A percentile compares a stretch with the other conserved stretches of the same genome.
Conservation (phyloP, 1,284 basidiomycete species). For the Ustilago esculenta region DNA sequence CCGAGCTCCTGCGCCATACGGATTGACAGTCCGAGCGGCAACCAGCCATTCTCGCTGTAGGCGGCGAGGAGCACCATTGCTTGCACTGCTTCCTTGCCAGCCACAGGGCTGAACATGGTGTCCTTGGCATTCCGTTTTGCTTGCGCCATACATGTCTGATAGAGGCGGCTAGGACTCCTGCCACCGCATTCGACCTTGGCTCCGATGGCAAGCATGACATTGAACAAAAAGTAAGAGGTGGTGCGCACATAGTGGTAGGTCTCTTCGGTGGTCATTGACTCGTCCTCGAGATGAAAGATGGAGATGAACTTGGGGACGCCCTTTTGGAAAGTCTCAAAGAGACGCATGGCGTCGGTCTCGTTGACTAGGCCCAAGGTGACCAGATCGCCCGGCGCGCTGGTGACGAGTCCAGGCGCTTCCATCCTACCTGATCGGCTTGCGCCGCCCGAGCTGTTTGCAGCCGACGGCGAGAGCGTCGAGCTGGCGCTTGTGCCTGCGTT, state of each 20-base stretch:
- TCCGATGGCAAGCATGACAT: constrained; percentile 87
- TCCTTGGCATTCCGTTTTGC: constrained; percentile 92
- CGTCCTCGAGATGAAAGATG: constrained; percentile 91
- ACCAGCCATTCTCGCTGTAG: constrained; percentile 93
- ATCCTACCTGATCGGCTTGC: constrained; percentile 28
- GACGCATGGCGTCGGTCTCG: constrained; percentile 76
- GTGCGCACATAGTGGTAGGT: constrained; percentile 73
- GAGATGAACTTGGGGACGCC: constrained; percentile 81
- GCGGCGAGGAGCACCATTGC: constrained; percentile 89
- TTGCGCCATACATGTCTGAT: constrained; percentile 89
- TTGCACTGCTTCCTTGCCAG: constrained; percentile 92
- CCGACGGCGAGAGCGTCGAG: constrained; percentile 20
- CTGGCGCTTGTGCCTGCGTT: neutral
- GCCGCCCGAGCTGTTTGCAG: constrained; percentile 1
- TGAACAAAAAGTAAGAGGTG: constrained; percentile 90
- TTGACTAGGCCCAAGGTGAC: constrained; percentile 71
- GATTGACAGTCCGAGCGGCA: constrained; percentile 90
- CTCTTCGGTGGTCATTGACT: constrained; percentile 88
- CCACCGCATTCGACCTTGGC: constrained; percentile 89
- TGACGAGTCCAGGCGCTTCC: constrained; percentile 43
- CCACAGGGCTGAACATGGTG: constrained; percentile 88
- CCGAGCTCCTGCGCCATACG: constrained; percentile 93
- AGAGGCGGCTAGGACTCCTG: constrained; percentile 81
- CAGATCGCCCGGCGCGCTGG: constrained; percentile 29
- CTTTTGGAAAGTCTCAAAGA: constrained; percentile 64